phyloP scores from a whole-genome alignment of 1,284 basidiomycete species.

The Phellinidium pouzarii region DNA sequence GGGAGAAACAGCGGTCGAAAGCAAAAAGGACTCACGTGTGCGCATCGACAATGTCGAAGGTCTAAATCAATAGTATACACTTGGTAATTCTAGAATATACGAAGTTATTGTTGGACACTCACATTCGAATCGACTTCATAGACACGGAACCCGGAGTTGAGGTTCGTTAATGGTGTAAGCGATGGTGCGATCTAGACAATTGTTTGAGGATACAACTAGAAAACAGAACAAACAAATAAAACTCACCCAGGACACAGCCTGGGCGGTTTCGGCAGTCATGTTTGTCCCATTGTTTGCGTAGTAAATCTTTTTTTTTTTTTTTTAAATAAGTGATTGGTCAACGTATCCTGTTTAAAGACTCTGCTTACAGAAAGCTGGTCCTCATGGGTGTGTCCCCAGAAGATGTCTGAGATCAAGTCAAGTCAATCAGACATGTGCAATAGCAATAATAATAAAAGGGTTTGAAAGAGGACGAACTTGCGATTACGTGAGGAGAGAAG shows the following conservation, averaged over 20 bases:
- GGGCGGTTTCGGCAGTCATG: conserved; percentile 52
- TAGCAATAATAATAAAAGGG: not conserved
- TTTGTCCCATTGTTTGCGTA: conserved; percentile 68
- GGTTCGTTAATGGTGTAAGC: conserved; percentile 64
- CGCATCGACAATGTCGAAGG: conserved; percentile 68
- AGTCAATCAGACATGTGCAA: not conserved
- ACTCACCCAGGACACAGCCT: conserved; percentile 47
- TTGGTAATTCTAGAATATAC: not conserved
- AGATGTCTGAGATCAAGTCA: conserved; percentile 43
- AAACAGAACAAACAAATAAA: not conserved
- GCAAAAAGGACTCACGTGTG: conserved; percentile 47
- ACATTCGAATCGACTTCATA: conserved; percentile 57
- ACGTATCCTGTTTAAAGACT: not conserved
- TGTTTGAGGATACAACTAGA: not conserved
- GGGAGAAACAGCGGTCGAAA: not conserved
- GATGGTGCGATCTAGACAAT: conserved; percentile 53
- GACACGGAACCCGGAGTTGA: conserved; percentile 75
- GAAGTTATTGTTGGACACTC: not conserved
- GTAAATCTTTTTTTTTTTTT: conserved; percentile 46
- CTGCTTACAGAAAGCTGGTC: conserved; percentile 62
- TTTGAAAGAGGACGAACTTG: conserved; percentile 43
- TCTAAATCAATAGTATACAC: conserved; percentile 34
- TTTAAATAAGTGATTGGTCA: not conserved
- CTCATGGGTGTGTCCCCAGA: conserved; percentile 80
- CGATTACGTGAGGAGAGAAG: conserved; percentile 72